phyloP scores from a whole-genome alignment of 2,329 filamentous ascomycete genomes.

The Alternaria sp. region DNA sequence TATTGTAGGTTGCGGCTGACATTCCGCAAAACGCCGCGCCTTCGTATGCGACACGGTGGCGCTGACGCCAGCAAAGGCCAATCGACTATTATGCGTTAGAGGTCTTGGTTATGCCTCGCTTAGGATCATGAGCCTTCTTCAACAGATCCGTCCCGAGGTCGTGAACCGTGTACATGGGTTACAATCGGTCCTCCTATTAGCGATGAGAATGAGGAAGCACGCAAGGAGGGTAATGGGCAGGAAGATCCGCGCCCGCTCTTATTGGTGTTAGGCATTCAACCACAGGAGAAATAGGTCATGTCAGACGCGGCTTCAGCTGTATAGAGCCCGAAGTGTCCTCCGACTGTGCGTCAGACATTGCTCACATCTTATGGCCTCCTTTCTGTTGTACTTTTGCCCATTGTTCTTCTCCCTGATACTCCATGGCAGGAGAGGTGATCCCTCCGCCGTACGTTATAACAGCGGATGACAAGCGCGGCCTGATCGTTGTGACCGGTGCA shows the following conservation, averaged over 20 bases:
- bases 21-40: slow-evolving; percentile 1
- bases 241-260: slow-evolving; percentile 5
- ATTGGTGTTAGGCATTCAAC: background rate
- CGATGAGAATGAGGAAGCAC: background rate
- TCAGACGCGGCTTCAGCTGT: slow-evolving; percentile 5
- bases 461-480: slow-evolving; percentile 42
- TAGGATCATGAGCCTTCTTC: slow-evolving; percentile 4
- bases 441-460: slow-evolving; percentile 44
- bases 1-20: slow-evolving; percentile 2
- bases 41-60: background rate
- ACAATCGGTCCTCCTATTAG: slow-evolving; percentile 2
- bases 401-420: slow-evolving; percentile 7
- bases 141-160: background rate
- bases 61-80: slow-evolving; percentile 5
- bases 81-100: slow-evolving; percentile 10
- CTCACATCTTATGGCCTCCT: slow-evolving; percentile 7
- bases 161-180: background rate
- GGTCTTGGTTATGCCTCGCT: background rate
- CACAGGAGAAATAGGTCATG: slow-evolving; percentile 1
- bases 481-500: slow-evolving; percentile 43
- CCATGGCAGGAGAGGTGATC: slow-evolving; percentile 33
- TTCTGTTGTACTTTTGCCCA: slow-evolving; percentile 1
- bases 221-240: background rate
- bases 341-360: background rate
- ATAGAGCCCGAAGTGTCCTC: slow-evolving; percentile 2